These are phyloP conservation scores for Lipomyces sp. DNA, from an alignment of 805 yeast genomes.

Conservation along the genomic window DNA sequence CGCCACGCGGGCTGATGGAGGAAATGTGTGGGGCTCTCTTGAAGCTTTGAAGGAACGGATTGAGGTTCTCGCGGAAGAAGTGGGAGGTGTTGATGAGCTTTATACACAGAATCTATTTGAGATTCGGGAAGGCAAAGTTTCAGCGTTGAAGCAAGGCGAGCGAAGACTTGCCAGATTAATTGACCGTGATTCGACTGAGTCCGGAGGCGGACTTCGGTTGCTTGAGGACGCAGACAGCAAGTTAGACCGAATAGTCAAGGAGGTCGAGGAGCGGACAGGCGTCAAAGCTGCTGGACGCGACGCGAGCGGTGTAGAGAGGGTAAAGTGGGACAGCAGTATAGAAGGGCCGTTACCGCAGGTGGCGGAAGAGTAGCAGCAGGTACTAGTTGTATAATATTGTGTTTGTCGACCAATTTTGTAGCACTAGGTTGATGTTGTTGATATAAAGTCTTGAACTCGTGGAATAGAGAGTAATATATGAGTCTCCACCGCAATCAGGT, in stretches of 20 bases:
- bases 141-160: slow-evolving; percentile 5
- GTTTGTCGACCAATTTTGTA: not conserved
- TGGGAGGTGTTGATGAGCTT: slow-evolving; percentile 24
- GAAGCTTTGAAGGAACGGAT: slow-evolving; percentile 24
- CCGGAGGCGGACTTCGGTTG: not conserved
- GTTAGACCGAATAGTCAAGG: not conserved
- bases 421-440: not conserved
- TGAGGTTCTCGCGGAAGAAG: slow-evolving; percentile 19
- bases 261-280: not conserved
- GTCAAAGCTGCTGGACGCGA: not conserved
- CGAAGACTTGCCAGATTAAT: slow-evolving; percentile 3
- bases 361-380: not conserved
- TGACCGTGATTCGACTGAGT: not conserved
- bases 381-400: not conserved
- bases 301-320: not conserved
- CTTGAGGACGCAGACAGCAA: not conserved
- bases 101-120: slow-evolving; percentile 21
- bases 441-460: not conserved
- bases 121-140: slow-evolving; percentile 14
- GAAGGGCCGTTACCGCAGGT: not conserved
- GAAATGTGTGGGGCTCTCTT: slow-evolving; percentile 30
- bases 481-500: too few relatives aligned
- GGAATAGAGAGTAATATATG: too few relatives aligned
- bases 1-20: slow-evolving; percentile 10
- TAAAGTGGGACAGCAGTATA: not conserved